Evolutionary conservation across 106 monocot species (phyloP).

Genomic region (Dendrobium nobile): DNA sequence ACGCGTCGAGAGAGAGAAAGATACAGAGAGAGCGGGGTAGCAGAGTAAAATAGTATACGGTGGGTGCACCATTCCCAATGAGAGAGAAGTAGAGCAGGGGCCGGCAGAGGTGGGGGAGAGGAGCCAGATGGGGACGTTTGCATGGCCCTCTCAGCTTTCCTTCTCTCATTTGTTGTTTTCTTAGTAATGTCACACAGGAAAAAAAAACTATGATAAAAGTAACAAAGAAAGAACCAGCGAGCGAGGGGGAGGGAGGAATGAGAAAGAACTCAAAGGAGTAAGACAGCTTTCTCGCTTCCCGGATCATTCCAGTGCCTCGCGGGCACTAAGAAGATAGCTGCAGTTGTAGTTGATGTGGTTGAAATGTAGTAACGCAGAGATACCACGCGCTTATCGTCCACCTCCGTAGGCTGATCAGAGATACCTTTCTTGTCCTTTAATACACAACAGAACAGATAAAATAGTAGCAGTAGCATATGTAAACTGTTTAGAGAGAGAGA

Average conservation of each 20-base stretch:
- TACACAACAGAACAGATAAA: not conserved
- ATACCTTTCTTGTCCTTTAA: not conserved
- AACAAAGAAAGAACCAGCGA: not conserved
- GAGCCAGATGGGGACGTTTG: constrained; percentile 2
- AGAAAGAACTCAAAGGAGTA: not conserved
- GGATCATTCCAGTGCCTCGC: constrained; percentile 14
- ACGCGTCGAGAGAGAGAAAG: too few species aligned
- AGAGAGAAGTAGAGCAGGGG: constrained; percentile 9
- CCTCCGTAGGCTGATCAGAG: not conserved
- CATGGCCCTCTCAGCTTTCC: not conserved
- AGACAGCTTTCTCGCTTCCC: constrained; percentile 5
- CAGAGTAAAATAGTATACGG: not conserved
- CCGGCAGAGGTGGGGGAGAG: constrained; percentile 37
- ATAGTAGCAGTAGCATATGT: not conserved
- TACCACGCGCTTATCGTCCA: not conserved
- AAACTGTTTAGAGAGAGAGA: not conserved
- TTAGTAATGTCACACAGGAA: constrained; percentile 16
- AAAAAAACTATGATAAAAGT: not conserved
- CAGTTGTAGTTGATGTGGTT: constrained; percentile 13
- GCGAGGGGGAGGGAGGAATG: not conserved
- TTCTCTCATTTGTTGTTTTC: constrained; percentile 27
- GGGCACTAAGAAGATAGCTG: constrained; percentile 24
- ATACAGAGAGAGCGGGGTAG: too few species aligned
- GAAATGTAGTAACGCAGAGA: not conserved
- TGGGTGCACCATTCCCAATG: constrained; percentile 31